These are phyloP conservation scores for Cyberlindnera japonica DNA, from an alignment of 805 yeast genomes.

Conservation along the genomic window DNA sequence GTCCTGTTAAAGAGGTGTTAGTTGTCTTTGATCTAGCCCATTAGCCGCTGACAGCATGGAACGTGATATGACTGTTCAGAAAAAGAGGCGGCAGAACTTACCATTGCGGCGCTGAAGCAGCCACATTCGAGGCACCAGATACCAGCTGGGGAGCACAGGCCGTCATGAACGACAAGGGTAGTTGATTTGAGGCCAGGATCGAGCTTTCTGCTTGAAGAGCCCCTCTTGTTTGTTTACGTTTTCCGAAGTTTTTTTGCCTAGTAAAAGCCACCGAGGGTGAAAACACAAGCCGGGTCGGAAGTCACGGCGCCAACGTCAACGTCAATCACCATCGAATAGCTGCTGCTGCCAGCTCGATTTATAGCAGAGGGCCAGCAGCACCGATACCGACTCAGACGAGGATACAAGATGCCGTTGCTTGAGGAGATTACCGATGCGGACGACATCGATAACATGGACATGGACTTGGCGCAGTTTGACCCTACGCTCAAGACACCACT, in stretches of 20 bases:
- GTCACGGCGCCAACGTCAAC: not conserved
- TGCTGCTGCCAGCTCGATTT: too few relatives aligned
- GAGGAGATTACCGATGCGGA: slow-evolving; percentile 71
- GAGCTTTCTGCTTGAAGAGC: not conserved
- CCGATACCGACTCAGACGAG: too few relatives aligned
- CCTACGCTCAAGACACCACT: slow-evolving; percentile 63
- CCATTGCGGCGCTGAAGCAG: slow-evolving; percentile 1
- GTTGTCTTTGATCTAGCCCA: not conserved
- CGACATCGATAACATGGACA: slow-evolving; percentile 86
- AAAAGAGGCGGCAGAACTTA: slow-evolving; percentile 1
- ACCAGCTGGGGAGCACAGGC: not conserved
- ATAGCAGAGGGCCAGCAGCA: too few relatives aligned
- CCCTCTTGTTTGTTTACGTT: slow-evolving; percentile 12
- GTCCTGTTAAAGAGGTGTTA: slow-evolving; percentile 20
- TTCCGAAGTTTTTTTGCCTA: slow-evolving; percentile 7
- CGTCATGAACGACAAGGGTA: not conserved
- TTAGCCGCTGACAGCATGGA: not conserved
- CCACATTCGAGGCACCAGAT: not conserved
- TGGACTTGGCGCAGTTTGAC: slow-evolving; percentile 91
- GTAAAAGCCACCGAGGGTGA: too few relatives aligned
- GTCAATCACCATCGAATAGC: too few relatives aligned
- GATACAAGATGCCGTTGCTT: slow-evolving; percentile 62
- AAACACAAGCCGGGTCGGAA: too few relatives aligned
- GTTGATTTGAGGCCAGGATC: not conserved
- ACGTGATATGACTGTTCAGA: not conserved